Evolutionary conservation across 73 alveolate species (phyloP), one percentile per base, ranked within the genome.

Genomic region (Paramecium primaurelia): DNA sequence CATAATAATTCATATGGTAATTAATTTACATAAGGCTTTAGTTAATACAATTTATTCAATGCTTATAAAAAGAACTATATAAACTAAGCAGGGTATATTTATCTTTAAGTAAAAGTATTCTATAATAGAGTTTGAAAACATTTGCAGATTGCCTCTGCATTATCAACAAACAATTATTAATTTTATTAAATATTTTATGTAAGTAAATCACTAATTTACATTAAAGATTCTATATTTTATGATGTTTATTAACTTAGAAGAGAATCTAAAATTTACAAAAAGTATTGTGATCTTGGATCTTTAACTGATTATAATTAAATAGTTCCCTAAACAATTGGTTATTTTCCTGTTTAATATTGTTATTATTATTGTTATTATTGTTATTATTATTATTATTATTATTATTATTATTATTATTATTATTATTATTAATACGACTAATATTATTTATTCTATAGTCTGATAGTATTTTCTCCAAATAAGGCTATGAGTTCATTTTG

Each of bases 131-230:
- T 80, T 14, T 44, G 51, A 26, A 40, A 80, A 8, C 89, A 77
- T 80, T 47, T 80, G 32, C 91, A 80, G 25, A 80, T 42, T 44
- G 64, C 71, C 28, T 77, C 89, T 0, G 91, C 91, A 80, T 80
- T 42, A 45, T 80, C 91, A 80, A 45, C 77, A 80, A 80, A 80
- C 12, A 80, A 49, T 18, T 20, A n/a, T 80, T 80, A 64, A 47
- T 45, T 80, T 80, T 80, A 40, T 26, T 45, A 42, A 49, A 22
- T 44, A 6, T 80, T 80, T 47, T 80, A 18, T 2, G 88, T 36
- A 3, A 80, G 51, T 8, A 42, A 26, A 80, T 80, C 91, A 44
- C 32, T 45, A 16, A 80, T 80, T 44, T 80, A 47, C 77, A 80
- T 80, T 4, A 80, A 42, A 38, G 91, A 80, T 45, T 80, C 91